Conservation (phyloP, 2,329 filamentous ascomycete species). For the Sclerotinia glacialis region DNA sequence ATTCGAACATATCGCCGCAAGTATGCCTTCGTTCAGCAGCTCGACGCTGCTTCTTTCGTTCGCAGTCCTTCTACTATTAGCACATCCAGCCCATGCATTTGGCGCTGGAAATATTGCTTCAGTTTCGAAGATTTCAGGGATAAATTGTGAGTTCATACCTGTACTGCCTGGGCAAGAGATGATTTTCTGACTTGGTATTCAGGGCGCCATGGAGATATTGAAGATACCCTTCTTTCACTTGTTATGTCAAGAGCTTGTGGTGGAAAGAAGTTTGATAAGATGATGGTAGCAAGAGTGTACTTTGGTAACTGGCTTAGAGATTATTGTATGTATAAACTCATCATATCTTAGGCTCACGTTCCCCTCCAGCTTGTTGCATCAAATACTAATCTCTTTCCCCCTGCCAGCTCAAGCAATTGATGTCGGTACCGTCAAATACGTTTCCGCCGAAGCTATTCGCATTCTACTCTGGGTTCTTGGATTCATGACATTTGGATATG, state of each 20-base stretch:
- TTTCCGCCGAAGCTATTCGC: slow-evolving; percentile 86
- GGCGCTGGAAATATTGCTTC: slow-evolving; percentile 87
- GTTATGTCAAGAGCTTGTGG: slow-evolving; percentile 58
- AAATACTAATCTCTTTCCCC: not conserved
- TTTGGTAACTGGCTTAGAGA: slow-evolving; percentile 95
- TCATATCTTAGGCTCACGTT: not conserved
- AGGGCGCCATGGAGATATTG: slow-evolving; percentile 88
- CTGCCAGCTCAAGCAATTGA: slow-evolving; percentile 73
- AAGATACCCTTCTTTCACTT: slow-evolving; percentile 79
- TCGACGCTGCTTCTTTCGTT: slow-evolving; percentile 40
- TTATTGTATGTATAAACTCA: slow-evolving; percentile 54
- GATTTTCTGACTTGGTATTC: slow-evolving; percentile 12
- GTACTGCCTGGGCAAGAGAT: not conserved
- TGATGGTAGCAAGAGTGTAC: slow-evolving; percentile 85
- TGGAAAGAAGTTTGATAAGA: slow-evolving; percentile 82
- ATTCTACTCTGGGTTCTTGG: slow-evolving; percentile 85
- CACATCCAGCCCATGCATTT: slow-evolving; percentile 70
- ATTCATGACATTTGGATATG: slow-evolving; percentile 85
- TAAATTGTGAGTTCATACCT: slow-evolving; percentile 62
- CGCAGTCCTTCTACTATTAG: slow-evolving; percentile 63
- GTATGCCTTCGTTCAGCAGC: slow-evolving; percentile 35
- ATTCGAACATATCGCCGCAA: slow-evolving; percentile 19
- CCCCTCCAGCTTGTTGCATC: not conserved
- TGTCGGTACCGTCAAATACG: slow-evolving; percentile 85
- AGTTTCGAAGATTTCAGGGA: slow-evolving; percentile 74